Evolutionary conservation across 1,284 basidiomycete genomes (phyloP), one percentile per base, ranked within the genome.

Genomic region (Gomphus sp.): DNA sequence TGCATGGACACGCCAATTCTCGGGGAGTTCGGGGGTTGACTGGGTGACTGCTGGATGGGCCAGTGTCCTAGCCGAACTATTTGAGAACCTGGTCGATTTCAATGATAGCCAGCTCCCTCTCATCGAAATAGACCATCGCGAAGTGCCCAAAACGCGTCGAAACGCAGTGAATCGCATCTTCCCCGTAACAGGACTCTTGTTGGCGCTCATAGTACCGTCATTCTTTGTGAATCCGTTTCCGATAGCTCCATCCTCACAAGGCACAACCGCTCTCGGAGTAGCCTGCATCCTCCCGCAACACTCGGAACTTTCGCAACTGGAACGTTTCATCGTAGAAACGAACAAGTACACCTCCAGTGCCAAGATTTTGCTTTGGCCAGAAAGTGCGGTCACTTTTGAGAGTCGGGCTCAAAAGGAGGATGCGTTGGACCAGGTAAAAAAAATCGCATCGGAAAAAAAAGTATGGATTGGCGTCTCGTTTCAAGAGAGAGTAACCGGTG

Each of bases 281-380:
- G 85, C 79, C 4, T 91, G 89, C 62, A 77, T 81, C 9, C 69
- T 89, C 25, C 85, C 85, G 1, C 68, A 75, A 4, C 71, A 70
- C 28, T 63, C 58, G 28, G 50, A 55, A 49, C 11, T 70, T 70
- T 50, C 28, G 73, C 53, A 74, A 71, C 69, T 91, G n/a, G 68
- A 81, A 0, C 79, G 85, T 62, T 91, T 79, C 68, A 76, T 89
- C 34, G 31, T 47, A 0, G 87, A 87, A 67, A 81, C 78, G 5
- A 65, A 65, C 49, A 75, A 64, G 28, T 64, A 85, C 56, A 74
- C 72, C 6, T 66, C 63, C 9, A 62, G 62, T 10, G 81, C 85
- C 0, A 75, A 79, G 48, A 67, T 91, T n/a, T 67, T 90, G 16
- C 71, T 91, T 1, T 91, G 89, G 88, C 89, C 89, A 0, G 89